These are phyloP conservation scores for Myrica gale DNA, from an alignment of 306 rosid species.

Conservation along the genomic window DNA sequence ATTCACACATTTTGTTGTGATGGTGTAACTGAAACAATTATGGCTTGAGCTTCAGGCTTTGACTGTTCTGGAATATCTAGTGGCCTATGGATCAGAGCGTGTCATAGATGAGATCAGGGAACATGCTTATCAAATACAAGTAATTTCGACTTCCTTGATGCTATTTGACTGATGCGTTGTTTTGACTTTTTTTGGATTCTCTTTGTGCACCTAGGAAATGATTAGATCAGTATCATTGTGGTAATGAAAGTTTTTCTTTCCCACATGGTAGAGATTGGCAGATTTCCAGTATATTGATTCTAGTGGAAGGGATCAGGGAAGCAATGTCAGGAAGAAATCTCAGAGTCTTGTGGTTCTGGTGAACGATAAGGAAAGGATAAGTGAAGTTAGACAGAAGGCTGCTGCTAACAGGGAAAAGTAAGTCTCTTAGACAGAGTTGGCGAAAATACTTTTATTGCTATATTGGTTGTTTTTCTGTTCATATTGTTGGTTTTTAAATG, in stretches of 20 bases:
- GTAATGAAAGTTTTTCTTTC: slow-evolving; percentile 27
- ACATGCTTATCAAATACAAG: slow-evolving; percentile 95
- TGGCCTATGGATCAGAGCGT: slow-evolving; percentile 92
- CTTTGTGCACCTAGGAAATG: slow-evolving; percentile 8
- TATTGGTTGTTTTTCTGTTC: not conserved
- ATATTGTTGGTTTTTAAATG: not conserved
- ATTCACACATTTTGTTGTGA: not conserved
- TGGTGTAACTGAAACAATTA: slow-evolving; percentile 15
- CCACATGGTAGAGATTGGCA: slow-evolving; percentile 63
- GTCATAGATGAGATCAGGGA: slow-evolving; percentile 93
- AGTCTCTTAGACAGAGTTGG: slow-evolving; percentile 27
- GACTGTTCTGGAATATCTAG: slow-evolving; percentile 90
- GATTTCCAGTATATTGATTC: slow-evolving; percentile 84
- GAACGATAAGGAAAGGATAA: slow-evolving; percentile 79
- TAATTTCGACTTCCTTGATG: slow-evolving; percentile 36
- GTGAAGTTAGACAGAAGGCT: slow-evolving; percentile 87
- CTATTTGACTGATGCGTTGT: slow-evolving; percentile 23
- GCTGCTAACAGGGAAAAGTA: slow-evolving; percentile 85
- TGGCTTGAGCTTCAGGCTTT: slow-evolving; percentile 59
- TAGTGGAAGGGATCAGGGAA: slow-evolving; percentile 90
- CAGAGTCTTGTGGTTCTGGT: slow-evolving; percentile 78
- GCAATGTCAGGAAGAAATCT: slow-evolving; percentile 84
- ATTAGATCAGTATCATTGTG: slow-evolving; percentile 6
- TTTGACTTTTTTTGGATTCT: slow-evolving; percentile 14
- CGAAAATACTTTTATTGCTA: not conserved